Evolutionary conservation across 2,329 filamentous ascomycete species (phyloP).

Genomic region (Colletotrichum theobromicola): DNA sequence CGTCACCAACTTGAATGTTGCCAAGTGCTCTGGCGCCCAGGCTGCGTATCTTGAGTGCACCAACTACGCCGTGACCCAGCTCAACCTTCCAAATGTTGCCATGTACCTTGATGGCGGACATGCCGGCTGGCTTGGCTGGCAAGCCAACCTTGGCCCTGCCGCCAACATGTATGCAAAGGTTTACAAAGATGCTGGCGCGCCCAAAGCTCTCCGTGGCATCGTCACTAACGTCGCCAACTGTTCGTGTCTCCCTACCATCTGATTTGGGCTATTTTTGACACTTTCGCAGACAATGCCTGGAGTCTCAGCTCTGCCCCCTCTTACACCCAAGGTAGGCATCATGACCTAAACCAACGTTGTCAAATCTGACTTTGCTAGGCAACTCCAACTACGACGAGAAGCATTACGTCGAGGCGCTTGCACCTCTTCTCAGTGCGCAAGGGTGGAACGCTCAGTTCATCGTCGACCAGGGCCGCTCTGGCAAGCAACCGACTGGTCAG

Average conservation of each 20-base stretch:
- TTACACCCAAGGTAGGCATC: constrained; percentile 43
- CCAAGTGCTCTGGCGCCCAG: constrained; percentile 55
- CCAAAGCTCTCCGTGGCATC: constrained; percentile 56
- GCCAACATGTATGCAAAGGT: constrained; percentile 51
- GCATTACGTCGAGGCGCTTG: constrained; percentile 68
- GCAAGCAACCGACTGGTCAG: constrained; percentile 62
- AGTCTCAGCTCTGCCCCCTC: constrained; percentile 43
- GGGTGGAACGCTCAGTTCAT: constrained; percentile 55
- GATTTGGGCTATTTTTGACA: background rate
- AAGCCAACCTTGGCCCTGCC: constrained; percentile 55
- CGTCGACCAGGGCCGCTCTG: constrained; percentile 56
- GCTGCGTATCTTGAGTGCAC: constrained; percentile 54
- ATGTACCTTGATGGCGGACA: constrained; percentile 61
- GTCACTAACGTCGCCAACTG: constrained; percentile 63
- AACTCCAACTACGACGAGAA: constrained; percentile 58
- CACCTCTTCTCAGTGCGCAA: constrained; percentile 58
- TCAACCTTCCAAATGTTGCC: constrained; percentile 61
- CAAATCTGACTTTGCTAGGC: constrained; percentile 33
- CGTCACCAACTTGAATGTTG: constrained; percentile 58
- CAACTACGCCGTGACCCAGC: constrained; percentile 53
- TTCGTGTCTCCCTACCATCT: background rate
- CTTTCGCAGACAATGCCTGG: constrained; percentile 52
- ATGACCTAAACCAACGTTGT: background rate
- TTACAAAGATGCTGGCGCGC: constrained; percentile 55
- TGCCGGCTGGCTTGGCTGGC: constrained; percentile 64